These are phyloP conservation scores for Mortierella sp. DNA, from an alignment of 371 early-diverging fungal genomes.

Conservation along the genomic window DNA sequence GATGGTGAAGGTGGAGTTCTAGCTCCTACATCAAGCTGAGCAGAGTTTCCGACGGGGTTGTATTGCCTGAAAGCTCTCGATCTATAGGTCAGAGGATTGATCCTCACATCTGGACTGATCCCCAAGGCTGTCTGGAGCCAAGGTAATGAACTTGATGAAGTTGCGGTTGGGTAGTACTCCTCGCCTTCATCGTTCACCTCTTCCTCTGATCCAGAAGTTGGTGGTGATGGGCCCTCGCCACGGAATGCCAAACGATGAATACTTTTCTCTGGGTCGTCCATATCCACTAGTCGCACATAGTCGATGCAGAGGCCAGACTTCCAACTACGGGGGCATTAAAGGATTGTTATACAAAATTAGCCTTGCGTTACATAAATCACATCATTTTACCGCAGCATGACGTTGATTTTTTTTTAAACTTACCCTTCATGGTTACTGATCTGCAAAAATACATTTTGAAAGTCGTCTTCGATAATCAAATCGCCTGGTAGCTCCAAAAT, in stretches of 20 bases:
- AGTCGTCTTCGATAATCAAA: conserved; percentile 30
- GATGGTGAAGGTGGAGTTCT: not conserved
- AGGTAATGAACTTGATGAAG: not conserved
- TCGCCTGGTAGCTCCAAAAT: conserved; percentile 41
- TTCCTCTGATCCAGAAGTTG: conserved; percentile 19
- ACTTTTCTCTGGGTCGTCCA: conserved; percentile 30
- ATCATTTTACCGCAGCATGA: not conserved
- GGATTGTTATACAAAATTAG: not conserved
- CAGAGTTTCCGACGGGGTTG: conserved; percentile 9
- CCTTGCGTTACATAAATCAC: not conserved
- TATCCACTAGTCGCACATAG: conserved; percentile 39
- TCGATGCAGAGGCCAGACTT: conserved; percentile 48
- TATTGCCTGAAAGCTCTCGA: conserved; percentile 18
- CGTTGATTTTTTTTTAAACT: not conserved
- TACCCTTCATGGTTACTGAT: conserved; percentile 51
- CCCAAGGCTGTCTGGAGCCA: conserved; percentile 3
- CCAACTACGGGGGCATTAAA: conserved; percentile 27
- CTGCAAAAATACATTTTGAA: conserved; percentile 32
- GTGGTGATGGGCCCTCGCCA: not conserved
- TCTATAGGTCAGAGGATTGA: conserved; percentile 11
- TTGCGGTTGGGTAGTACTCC: conserved; percentile 35
- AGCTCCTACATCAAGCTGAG: conserved; percentile 13
- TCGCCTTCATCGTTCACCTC: conserved; percentile 51
- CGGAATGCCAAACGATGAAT: not conserved
- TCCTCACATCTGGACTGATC: not conserved